Evolutionary conservation across 1,139 yeast species (phyloP), one percentile per base, ranked within the genome.

Genomic region (Geotrichum australiense): DNA sequence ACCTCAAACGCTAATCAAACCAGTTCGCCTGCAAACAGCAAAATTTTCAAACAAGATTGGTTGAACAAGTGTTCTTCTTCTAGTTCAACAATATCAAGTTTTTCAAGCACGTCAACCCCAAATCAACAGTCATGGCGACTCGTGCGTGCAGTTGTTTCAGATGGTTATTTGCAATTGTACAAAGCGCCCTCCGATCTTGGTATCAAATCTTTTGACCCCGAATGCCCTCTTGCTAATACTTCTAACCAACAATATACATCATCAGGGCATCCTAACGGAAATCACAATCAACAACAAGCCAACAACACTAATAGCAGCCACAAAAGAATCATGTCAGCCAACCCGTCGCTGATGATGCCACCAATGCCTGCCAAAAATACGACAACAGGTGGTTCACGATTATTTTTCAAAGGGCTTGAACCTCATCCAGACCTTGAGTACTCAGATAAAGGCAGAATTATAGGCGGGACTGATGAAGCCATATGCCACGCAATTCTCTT

Each of bases 401-500:
- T 45, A 12, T 41, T 39, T 21, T 42, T 23, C 25, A 35, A 35
- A 35, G 57, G 57, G 18, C 43, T 43, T 23, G 58, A 69, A 45
- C 79, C 80, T 2, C 95, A 86, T 57, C 95, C 95, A 1, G 78
- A 77, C 33, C 63, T 86, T 30, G 67, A 65, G 28, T 63, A 76
- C 47, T 85, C 80, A 54, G 63, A 65, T 27, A 62, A 66, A 2
- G 71, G 69, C 43, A 46, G 71, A 45, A 66, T 73, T 40, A 51
- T 68, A 8, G 66, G 69, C 21, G 82, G 82, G 12, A 58, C 85
- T 1, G 58, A 77, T 14, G 95, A 85, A 57, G 73, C 87, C 31
- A 68, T 86, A 32, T 73, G 87, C 47, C 96, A 86, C 59, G 75
- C 83, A 8, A 66, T 83, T 25, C 60, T 85, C 5, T 84, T 84